A percentile compares a stretch with the other conserved stretches of the same genome.
These are phyloP conservation scores for Tricholoma terreum DNA, from an alignment of 768 basidiomycete species.

Conservation along the genomic window DNA sequence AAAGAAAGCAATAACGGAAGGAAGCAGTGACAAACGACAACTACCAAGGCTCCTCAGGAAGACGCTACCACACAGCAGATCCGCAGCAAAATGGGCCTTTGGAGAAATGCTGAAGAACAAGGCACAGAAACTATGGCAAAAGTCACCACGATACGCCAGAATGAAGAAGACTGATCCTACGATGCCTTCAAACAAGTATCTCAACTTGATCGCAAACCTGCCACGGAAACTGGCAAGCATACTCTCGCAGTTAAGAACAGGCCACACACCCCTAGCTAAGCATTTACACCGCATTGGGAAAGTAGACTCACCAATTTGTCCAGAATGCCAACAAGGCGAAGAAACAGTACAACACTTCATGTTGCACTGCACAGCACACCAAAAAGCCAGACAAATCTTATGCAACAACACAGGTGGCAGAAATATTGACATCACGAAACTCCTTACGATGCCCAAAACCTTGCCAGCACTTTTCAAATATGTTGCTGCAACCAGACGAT, in stretches of 20 bases:
- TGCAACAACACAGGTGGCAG: too few relatives aligned
- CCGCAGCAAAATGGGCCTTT: slow-evolving; percentile 1
- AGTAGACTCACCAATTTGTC: too few relatives aligned
- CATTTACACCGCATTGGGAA: too few relatives aligned
- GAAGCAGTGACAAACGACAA: neutral
- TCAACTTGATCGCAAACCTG: slow-evolving; percentile 7
- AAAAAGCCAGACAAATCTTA: too few relatives aligned
- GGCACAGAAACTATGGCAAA: neutral
- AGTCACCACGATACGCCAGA: neutral
- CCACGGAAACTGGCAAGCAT: slow-evolving; percentile 13
- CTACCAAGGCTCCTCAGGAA: slow-evolving; percentile 4
- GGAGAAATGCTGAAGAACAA: neutral
- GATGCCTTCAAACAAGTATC: too few relatives aligned
- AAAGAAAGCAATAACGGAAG: too few relatives aligned
- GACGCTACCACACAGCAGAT: too few relatives aligned
- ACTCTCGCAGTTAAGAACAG: slow-evolving; percentile 19
- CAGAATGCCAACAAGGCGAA: too few relatives aligned
- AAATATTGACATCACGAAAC: too few relatives aligned
- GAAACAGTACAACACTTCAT: too few relatives aligned
- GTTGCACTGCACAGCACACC: too few relatives aligned
- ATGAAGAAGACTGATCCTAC: slow-evolving; percentile 7
- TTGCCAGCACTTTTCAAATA: neutral
- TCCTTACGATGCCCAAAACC: neutral
- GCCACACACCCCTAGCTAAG: too few relatives aligned
- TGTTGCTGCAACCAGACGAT: neutral